phyloP scores from a whole-genome alignment of 2,329 filamentous ascomycete genomes.

The Talaromyces sp. region DNA sequence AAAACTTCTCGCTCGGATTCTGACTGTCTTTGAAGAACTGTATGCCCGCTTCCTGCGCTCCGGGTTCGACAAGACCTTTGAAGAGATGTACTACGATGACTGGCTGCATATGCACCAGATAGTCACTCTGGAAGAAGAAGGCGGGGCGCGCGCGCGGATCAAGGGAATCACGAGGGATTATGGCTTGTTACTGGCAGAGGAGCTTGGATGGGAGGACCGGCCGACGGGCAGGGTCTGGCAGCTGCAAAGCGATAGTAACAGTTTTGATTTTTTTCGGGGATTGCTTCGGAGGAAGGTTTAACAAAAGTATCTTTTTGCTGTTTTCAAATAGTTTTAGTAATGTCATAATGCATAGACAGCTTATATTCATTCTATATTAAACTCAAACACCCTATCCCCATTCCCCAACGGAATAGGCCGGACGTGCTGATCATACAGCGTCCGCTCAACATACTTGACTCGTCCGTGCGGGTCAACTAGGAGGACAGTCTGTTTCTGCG shows the following conservation, averaged over 20 bases:
- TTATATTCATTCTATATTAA: conserved; percentile 18
- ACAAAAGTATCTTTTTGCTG: neutral
- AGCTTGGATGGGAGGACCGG: conserved; percentile 66
- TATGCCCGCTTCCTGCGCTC: conserved; percentile 68
- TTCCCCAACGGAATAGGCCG: conserved; percentile 40
- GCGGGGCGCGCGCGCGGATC: conserved; percentile 67
- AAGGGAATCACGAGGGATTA: conserved; percentile 88
- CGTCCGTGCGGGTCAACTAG: conserved; percentile 50
- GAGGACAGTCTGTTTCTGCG: conserved; percentile 58
- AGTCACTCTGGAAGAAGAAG: conserved; percentile 73
- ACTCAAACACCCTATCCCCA: conserved; percentile 41
- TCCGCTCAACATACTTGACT: conserved; percentile 58
- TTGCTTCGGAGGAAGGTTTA: conserved; percentile 69
- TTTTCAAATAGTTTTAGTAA: too few species aligned
- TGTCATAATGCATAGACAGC: neutral
- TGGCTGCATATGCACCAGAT: conserved; percentile 81
- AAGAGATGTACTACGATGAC: conserved; percentile 68
- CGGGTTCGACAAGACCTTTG: conserved; percentile 69
- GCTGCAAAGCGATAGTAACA: conserved; percentile 94
- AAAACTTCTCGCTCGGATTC: conserved; percentile 71
- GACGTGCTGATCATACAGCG: conserved; percentile 51
- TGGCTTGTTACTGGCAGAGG: conserved; percentile 79
- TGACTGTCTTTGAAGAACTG: conserved; percentile 70
- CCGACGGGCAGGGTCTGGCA: conserved; percentile 72
- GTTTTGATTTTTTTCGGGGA: conserved; percentile 94